These are phyloP conservation scores for Favolaschia claudopus DNA, from an alignment of 768 basidiomycete species.

Conservation along the genomic window DNA sequence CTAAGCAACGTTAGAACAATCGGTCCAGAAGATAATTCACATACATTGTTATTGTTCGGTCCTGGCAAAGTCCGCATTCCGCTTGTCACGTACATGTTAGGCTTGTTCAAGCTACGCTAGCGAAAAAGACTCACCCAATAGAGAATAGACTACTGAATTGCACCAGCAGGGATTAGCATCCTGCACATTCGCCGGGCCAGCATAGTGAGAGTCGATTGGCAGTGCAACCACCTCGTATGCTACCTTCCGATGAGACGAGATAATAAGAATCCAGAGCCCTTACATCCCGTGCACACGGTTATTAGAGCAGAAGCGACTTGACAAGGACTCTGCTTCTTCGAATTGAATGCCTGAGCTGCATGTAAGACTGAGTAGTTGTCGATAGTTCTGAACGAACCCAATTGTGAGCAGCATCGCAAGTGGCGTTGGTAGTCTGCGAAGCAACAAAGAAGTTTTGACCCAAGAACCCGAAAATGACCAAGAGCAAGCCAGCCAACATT, in stretches of 20 bases:
- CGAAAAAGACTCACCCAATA: too few species aligned
- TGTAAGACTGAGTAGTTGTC: neutral
- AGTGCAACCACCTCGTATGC: conserved; percentile 41
- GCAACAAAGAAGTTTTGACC: conserved; percentile 18
- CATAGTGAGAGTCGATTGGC: conserved; percentile 31
- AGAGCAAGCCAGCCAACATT: conserved; percentile 12
- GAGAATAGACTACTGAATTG: conserved; percentile 51
- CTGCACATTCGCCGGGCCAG: conserved; percentile 31
- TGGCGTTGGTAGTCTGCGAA: conserved; percentile 47
- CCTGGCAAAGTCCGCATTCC: conserved; percentile 55
- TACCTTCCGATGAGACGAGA: conserved; percentile 17
- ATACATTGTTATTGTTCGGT: conserved; percentile 40
- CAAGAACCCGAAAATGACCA: conserved; percentile 29
- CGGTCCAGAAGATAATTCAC: conserved; percentile 4
- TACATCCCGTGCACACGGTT: conserved; percentile 42
- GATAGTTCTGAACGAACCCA: conserved; percentile 41
- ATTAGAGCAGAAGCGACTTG: conserved; percentile 40
- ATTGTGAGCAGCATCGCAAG: conserved; percentile 48
- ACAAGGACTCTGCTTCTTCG: conserved; percentile 51
- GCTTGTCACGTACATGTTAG: too few species aligned
- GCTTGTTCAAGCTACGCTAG: too few species aligned
- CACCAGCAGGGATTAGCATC: conserved; percentile 46
- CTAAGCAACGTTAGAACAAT: conserved; percentile 1
- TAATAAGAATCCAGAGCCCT: neutral
- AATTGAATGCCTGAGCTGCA: conserved; percentile 49